Base-by-base conservation (phyloP, 2,329 filamentous ascomycete species). In the Sphaceloma murrayae region DNA sequence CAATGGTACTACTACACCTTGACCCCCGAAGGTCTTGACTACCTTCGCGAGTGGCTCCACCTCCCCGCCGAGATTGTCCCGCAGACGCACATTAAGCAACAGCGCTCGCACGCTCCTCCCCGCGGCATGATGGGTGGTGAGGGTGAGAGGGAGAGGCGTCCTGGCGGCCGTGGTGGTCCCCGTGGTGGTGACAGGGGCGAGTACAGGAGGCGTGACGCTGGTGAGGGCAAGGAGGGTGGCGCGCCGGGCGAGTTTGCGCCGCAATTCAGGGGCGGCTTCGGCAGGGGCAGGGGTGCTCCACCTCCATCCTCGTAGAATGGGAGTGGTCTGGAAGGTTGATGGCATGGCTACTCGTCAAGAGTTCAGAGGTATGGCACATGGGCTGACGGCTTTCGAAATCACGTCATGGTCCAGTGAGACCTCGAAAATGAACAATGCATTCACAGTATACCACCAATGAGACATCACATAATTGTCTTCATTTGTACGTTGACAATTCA, bases 1-100 rank as follows among this genome's bases (percentile, higher is more conserved):
- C 87, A 94, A 75, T 94, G 88, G 80, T 94, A 96, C 83, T 98
- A 98, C 85, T 98, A 98, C 82, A 95, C 91, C 72, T 82, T 98
- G 72, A 95, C 89, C 69, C 85, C 88, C 66, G 88, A 96, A 79
- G 91, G 91, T 74, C 89, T 98, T 69, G 89, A 96, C 77, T 98
- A 98, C 80, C 88, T 98, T 70, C 89, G 91, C 68, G 91, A 98
- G 78, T 98, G 91, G 91, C 88, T 98, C 62, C 91, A 98, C 75
- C 84, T 98, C 62, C 91, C 91, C 64, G 88, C 91, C 67, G 91
- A 98, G 81, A 95, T 98, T 67, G 91, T 98, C 58, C 91, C 91
- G 61, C 87, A 93, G 64, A 98, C 91, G 64, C 91, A 98, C 83
- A 96, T 98, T 77, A 98, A 98, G 85, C 88, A 95, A 78, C 87